Conservation (phyloP, 106 monocot species). For the Chionographis japonica region DNA sequence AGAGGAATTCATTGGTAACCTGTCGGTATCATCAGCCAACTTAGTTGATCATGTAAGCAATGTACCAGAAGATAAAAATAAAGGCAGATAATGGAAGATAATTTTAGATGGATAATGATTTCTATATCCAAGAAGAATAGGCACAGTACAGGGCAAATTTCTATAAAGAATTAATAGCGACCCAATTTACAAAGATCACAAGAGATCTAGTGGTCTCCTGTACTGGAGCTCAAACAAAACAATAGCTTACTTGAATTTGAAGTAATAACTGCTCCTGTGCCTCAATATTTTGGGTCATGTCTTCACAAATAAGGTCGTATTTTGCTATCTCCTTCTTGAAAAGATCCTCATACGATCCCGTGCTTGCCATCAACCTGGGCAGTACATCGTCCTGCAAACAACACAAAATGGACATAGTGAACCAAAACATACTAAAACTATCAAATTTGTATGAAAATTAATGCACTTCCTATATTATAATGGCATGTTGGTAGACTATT, state of each 20-base stretch:
- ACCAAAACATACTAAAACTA: neutral
- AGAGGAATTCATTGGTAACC: no score
- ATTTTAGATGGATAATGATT: no score
- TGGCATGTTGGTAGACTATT: no score
- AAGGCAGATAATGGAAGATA: neutral
- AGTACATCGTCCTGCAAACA: slow-evolving; percentile 53
- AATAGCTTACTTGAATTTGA: slow-evolving; percentile 30
- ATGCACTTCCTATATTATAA: no score
- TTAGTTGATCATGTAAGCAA: neutral
- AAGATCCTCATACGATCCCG: slow-evolving; percentile 46
- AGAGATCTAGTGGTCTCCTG: neutral
- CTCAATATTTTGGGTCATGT: slow-evolving; percentile 45
- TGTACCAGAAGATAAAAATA: neutral
- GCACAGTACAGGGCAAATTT: no score
- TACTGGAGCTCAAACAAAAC: neutral
- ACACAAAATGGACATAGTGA: neutral
- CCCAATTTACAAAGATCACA: neutral
- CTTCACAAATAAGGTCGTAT: slow-evolving; percentile 50
- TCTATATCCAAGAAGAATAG: no score
- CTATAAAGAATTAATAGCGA: neutral
- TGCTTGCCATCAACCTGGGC: slow-evolving; percentile 47
- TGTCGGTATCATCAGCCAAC: no score
- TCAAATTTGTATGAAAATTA: no score
- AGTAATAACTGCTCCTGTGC: slow-evolving; percentile 36
- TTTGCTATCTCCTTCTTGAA: slow-evolving; percentile 52